Evolutionary conservation across 805 yeast genomes (phyloP).

Genomic region (Vanderwaltozyma verrucispora): DNA sequence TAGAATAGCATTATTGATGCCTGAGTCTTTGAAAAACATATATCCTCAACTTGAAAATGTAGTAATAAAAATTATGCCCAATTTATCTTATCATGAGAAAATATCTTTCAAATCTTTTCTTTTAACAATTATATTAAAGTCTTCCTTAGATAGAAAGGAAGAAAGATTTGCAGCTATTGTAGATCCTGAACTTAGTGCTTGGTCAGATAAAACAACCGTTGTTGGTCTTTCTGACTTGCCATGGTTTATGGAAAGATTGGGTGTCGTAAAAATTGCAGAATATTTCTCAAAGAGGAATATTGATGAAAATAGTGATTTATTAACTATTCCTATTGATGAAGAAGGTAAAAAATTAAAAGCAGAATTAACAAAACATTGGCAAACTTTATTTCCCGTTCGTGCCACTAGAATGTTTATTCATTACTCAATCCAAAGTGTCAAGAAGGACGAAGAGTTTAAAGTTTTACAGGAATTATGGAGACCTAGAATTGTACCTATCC

Average conservation of each 20-base stretch:
- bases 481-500: slow-evolving; percentile 83
- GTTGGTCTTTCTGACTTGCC: slow-evolving; percentile 83
- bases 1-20: slow-evolving; percentile 89
- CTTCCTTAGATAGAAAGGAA: slow-evolving; percentile 60
- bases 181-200: slow-evolving; percentile 83
- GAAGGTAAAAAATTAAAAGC: slow-evolving; percentile 68
- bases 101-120: slow-evolving; percentile 90
- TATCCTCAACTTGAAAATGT: slow-evolving; percentile 76
- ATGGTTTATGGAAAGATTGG: slow-evolving; percentile 97
- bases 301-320: slow-evolving; percentile 60
- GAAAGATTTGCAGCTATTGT: slow-evolving; percentile 79
- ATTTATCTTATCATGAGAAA: slow-evolving; percentile 80
- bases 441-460: slow-evolving; percentile 64
- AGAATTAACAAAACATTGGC: slow-evolving; percentile 83
- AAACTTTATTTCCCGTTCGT: slow-evolving; percentile 86
- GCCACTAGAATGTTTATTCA: slow-evolving; percentile 93
- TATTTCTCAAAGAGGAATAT: slow-evolving; percentile 81
- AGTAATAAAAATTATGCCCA: slow-evolving; percentile 58
- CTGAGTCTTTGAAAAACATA: slow-evolving; percentile 74
- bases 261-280: slow-evolving; percentile 86
- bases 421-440: slow-evolving; percentile 85
- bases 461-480: slow-evolving; percentile 70
- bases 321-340: slow-evolving; percentile 82
- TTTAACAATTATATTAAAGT: slow-evolving; percentile 82
- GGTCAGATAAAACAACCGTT: slow-evolving; percentile 88